Evolutionary conservation across 305 asterid genomes (phyloP), one percentile per base, ranked within the genome.

Genomic region (Euphrasia arctica): DNA sequence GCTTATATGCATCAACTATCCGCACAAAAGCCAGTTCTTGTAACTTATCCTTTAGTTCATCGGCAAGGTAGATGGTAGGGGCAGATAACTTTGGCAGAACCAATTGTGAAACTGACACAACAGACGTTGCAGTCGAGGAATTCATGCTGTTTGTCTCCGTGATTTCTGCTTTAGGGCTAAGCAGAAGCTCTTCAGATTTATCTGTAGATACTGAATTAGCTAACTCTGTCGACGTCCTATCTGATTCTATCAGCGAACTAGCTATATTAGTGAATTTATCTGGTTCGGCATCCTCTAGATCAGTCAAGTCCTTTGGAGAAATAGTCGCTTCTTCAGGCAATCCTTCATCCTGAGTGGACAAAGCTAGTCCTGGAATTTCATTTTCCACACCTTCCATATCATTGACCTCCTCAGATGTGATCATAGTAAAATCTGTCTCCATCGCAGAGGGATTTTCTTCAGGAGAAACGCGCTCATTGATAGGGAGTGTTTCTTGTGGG

Each of bases 11-110:
- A 74, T 90, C 92, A 78, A 91, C 78, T 67, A 94, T 85, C 72
- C 89, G 97, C 69, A 74, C 69, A 78, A 85, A 87, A 72, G 88
- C 92, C 63, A 76, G 73, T 76, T 81, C 84, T 69, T 94, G 95
- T 52, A 94, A 60, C 69, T 90, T 76, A 78, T 90, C 97, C 74
- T 86, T 88, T 70, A 82, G 87, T 56, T 85, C 95, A 65, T 86
- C 96, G 29, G 79, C 77, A 34, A 94, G 95, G 79, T 57, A 52
- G 66, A 94, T 72, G 57, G 86, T 82, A 32, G 99, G 95, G 60
- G 97, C 97, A 70, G 95, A 81, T 66, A 94, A 86, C 83, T 85
- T 90, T 62, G 99, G 99, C 67, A 94, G 89, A 70, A 81, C 72
- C 87, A 94, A 75, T 66, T 80, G 95, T 32, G 75, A 62, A 7